A percentile compares a stretch with the other conserved stretches of the same genome.
Evolutionary conservation across 345 rosid species (phyloP).

Genomic region (Luvunga scandens): DNA sequence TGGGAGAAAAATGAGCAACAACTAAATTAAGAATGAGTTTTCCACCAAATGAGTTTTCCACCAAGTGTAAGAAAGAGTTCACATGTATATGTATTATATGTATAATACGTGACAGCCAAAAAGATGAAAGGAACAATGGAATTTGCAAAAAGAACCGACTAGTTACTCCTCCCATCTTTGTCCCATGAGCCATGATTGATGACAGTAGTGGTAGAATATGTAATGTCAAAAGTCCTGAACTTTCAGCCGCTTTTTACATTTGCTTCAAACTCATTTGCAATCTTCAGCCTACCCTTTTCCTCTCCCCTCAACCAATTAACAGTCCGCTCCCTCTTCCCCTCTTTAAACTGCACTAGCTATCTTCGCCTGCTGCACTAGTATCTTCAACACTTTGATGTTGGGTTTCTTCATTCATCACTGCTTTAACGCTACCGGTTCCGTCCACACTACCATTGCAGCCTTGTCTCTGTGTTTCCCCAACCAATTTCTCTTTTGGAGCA

Average conservation of each 20-base stretch:
- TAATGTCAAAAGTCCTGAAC: conserved; percentile 21
- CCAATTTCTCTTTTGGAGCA: conserved; percentile 25
- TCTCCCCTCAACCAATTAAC: not conserved
- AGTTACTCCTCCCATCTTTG: conserved; percentile 22
- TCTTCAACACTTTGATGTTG: conserved; percentile 23
- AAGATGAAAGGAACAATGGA: conserved; percentile 24
- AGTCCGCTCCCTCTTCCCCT: conserved; percentile 13
- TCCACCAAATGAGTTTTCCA: conserved; percentile 24
- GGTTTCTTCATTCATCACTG: conserved; percentile 30
- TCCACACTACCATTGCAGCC: conserved; percentile 42
- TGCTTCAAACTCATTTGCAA: conserved; percentile 46
- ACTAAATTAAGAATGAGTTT: conserved; percentile 10
- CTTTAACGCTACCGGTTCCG: conserved; percentile 13
- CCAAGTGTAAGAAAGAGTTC: conserved; percentile 14
- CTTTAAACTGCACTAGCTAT: conserved; percentile 32
- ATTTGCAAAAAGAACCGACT: conserved; percentile 24
- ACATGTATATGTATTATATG: not conserved
- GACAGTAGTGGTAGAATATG: conserved; percentile 6
- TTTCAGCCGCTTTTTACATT: conserved; percentile 58
- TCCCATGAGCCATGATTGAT: not conserved
- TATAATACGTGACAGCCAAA: conserved; percentile 22
- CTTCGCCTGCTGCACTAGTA: conserved; percentile 18
- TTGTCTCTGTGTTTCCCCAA: conserved; percentile 22
- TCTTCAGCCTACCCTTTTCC: conserved; percentile 28
- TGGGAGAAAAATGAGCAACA: not conserved